A percentile compares a stretch with the other conserved stretches of the same genome.
Evolutionary conservation across 139 green algal species (phyloP).

Genomic region (Prasinococcaceae sp.): DNA sequence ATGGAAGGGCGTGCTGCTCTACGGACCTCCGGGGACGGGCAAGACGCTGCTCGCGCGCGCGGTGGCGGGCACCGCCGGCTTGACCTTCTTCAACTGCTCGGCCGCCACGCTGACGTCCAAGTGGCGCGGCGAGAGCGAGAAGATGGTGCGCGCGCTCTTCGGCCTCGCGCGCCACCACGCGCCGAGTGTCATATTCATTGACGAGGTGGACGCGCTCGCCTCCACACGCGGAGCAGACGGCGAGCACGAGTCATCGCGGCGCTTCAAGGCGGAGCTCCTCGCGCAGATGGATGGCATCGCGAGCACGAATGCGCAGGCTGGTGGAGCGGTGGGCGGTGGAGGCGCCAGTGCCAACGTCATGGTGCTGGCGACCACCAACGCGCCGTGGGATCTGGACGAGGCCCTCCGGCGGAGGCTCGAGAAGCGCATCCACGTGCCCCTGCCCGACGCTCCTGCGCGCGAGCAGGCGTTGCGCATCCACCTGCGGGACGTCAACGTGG

Average conservation of each 20-base stretch:
- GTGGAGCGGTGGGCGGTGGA: too few relatives aligned
- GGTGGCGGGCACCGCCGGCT: conserved; percentile 75
- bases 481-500: not conserved
- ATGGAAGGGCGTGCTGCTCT: conserved; percentile 19
- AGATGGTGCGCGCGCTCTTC: conserved; percentile 87
- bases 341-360: too few relatives aligned
- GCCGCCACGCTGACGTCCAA: conserved; percentile 79
- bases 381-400: conserved; percentile 21
- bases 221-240: conserved; percentile 56
- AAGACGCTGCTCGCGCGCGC: conserved; percentile 32
- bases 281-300: conserved; percentile 71
- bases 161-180: conserved; percentile 65
- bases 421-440: conserved; percentile 20
- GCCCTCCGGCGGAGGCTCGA: conserved; percentile 15
- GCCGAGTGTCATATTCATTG: conserved; percentile 97
- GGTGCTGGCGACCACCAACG: conserved; percentile 22
- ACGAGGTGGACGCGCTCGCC: conserved; percentile 94
- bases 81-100: conserved; percentile 87
- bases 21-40: conserved; percentile 13
- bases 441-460: conserved; percentile 10
- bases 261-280: conserved; percentile 87
- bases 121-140: conserved; percentile 95
- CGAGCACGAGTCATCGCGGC: conserved; percentile 79
- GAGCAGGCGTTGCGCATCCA: not conserved
- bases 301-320: too few relatives aligned